Evolutionary conservation across 306 rosid species (phyloP), one percentile per base, ranked within the genome.

Genomic region (Citrullus colocynthis): DNA sequence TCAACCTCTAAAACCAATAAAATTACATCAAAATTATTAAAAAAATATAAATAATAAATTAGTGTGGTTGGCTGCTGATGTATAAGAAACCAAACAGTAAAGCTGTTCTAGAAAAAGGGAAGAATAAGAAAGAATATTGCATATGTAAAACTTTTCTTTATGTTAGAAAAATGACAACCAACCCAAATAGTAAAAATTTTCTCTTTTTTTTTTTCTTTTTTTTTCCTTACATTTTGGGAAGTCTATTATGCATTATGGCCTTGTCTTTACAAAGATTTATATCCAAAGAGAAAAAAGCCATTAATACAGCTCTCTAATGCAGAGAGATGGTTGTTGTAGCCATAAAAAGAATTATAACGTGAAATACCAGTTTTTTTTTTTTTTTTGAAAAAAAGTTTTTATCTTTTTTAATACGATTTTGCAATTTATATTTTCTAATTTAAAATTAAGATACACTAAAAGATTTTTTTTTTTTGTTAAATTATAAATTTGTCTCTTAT

Each of bases 161-260:
- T 8, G 20, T 21, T 11, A 72, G 42, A 1, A 37, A 80, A 85
- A 83, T 88, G 80, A 87, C 79, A 85, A 86, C 67, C 86, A 87
- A 82, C 83, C 58, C 81, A 80, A 85, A 79, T 78, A 24, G 28
- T 24, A 24, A 24, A 24, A 24, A 24, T 24, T 24, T 1, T 24
- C 28, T 24, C 1, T 24, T 24, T 24, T 24, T 11, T 48, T 3
- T 6, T 45, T 45, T 2, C 17, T 61, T 3, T 28, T 11, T 62
- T 62, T 15, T 12, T 34, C n/a, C 32, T 32, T 11, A 9, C 2
- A 30, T 18, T 10, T 61, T 61, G 67, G 18, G 41, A 14, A 30
- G 41, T 61, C 41, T 61, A 36, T 61, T 3, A 2, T 59, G 17
- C 12, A 63, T 63, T 34, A 13, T 64, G 36, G 45, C 5, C 17